Conservation (phyloP, 2,329 filamentous ascomycete genomes). For the Pestalotiopsis sp. region DNA sequence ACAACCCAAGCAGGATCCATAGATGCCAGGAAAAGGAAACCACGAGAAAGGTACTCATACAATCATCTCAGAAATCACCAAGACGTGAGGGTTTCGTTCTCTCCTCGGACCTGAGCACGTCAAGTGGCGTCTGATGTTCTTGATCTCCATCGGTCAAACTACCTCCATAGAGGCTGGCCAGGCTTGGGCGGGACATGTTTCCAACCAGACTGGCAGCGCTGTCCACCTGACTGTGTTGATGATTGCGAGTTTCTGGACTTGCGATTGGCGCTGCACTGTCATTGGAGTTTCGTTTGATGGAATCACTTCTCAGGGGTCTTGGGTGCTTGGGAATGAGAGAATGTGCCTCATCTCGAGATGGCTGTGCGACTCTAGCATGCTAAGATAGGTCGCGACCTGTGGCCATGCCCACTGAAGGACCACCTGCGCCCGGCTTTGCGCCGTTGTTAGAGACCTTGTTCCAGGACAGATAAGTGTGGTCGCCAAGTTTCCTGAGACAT, state of each 20-base stretch:
- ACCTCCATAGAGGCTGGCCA: constrained; percentile 5
- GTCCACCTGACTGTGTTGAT: background rate
- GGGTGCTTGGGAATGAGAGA: constrained; percentile 6
- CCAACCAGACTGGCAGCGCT: constrained; percentile 11
- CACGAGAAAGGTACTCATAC: constrained; percentile 11
- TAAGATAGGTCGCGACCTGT: constrained; percentile 58
- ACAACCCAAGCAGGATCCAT: background rate
- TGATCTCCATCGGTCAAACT: constrained; percentile 10
- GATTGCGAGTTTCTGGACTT: background rate
- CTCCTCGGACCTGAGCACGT: constrained; percentile 8
- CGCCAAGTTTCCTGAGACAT: constrained; percentile 80
- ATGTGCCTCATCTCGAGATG: constrained; percentile 10
- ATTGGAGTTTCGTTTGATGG: background rate
- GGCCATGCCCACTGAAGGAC: constrained; percentile 46
- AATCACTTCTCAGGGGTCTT: background rate
- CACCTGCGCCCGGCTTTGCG: constrained; percentile 37
- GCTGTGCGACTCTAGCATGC: constrained; percentile 14
- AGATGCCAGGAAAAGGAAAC: constrained; percentile 1
- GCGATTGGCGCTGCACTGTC: background rate
- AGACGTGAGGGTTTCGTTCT: background rate
- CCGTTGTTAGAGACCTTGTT: constrained; percentile 84
- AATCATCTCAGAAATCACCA: constrained; percentile 9
- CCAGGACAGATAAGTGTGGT: constrained; percentile 97
- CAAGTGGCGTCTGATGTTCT: background rate
- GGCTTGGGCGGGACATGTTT: constrained; percentile 11